Evolutionary conservation across 768 basidiomycete genomes (phyloP), one percentile per base, ranked within the genome.

Genomic region (Clitopilus passeckerianus): DNA sequence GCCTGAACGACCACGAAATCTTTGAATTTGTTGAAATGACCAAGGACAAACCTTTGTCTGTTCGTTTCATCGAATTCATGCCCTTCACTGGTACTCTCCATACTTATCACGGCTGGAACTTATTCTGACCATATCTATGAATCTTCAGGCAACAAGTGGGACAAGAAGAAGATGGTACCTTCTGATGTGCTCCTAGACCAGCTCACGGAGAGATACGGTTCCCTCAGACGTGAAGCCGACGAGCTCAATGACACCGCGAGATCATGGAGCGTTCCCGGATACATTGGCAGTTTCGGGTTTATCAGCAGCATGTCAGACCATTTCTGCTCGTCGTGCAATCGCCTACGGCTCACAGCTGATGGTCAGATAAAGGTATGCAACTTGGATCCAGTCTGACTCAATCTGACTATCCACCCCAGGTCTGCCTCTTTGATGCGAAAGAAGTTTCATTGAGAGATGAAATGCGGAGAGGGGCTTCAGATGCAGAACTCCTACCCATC

Each of bases 231-330:
- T 37, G 80, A 81, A 15, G 68, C 81, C n/a, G 87, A 90, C 63
- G 83, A 87, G 57, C 69, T 80, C 46, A 89, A 89, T 65, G 90
- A 92, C 65, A 94, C 91, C n/a, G 89, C 90, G 18, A 84, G 90
- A 54, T 86, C 85, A 22, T 93, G 89, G 82, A 73, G 78, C 62
- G 83, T 94, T 56, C 89, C 88, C 0, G 88, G 87, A 5, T 83
- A 86, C 67, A 63, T 61, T 60, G 93, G 92, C 22, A 83, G 77
- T 68, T 81, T 87, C 70, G 93, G 87, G n/a, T 93, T 95, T 72
- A 95, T 95, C 67, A 91, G 86, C 67, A 92, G 89, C 76, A 93
- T 93, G 93, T 94, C 91, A 16, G 92, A 95, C 71, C 93, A 94
- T 72, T 93, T 95, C 66, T 95, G 93, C 71, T 80, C 84, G 1